These are phyloP conservation scores for Melaleuca alternifolia DNA, from an alignment of 345 rosid genomes.

Conservation along the genomic window DNA sequence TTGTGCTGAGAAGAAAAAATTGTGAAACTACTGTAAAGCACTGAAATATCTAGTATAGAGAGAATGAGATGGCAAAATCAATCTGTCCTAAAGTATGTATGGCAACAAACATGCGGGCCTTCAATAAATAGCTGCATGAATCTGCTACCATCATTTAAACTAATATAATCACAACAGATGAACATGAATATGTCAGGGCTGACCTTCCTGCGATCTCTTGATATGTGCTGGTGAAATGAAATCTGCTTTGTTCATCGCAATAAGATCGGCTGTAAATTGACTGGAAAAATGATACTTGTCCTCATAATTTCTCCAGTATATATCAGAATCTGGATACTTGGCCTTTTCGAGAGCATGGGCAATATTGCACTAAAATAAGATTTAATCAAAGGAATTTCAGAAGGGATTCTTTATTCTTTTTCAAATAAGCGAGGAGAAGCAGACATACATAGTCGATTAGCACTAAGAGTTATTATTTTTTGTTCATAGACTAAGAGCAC, in stretches of 20 bases:
- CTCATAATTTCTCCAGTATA: conserved; percentile 87
- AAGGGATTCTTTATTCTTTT: not conserved
- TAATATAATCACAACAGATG: not conserved
- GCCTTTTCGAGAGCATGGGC: conserved; percentile 98
- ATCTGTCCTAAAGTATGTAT: not conserved
- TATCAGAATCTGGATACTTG: conserved; percentile 93
- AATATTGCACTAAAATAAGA: conserved; percentile 68
- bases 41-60: conserved; percentile 8
- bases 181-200: conserved; percentile 13
- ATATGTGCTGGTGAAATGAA: conserved; percentile 95
- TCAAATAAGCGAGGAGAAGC: not conserved
- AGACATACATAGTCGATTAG: not conserved
- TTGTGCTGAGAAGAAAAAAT: conserved; percentile 19
- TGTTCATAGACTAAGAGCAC: not conserved
- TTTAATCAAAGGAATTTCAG: not conserved
- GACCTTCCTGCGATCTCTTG: conserved; percentile 98
- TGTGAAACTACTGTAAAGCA: not conserved
- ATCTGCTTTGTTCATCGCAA: conserved; percentile 96
- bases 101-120: not conserved
- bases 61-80: conserved; percentile 33
- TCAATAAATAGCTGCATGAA: not conserved
- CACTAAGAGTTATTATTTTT: not conserved
- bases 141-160: not conserved
- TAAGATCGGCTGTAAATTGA: conserved; percentile 87
- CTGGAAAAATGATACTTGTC: conserved; percentile 91